These are phyloP conservation scores for Penicillium sp. DNA, from an alignment of 2,329 filamentous ascomycete species.

Conservation along the genomic window DNA sequence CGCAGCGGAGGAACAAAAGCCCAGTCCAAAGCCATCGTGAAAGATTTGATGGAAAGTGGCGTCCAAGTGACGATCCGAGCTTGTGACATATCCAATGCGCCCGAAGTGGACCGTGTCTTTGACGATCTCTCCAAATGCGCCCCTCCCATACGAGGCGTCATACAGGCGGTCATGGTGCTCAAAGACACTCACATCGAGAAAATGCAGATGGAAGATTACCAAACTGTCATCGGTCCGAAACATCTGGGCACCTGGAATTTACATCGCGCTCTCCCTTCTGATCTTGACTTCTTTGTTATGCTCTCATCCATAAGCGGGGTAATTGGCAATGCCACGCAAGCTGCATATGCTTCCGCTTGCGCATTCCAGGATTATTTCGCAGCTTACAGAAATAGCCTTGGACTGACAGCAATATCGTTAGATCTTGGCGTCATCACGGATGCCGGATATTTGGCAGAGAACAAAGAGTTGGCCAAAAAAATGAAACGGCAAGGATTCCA, in stretches of 20 bases:
- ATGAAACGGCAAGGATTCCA: constrained; percentile 28
- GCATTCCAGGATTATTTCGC: constrained; percentile 39
- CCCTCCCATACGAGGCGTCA: constrained; percentile 28
- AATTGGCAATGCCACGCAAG: constrained; percentile 48
- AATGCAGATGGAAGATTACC: constrained; percentile 37
- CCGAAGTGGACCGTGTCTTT: constrained; percentile 30
- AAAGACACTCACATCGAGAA: constrained; percentile 37
- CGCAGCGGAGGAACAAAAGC: constrained; percentile 36
- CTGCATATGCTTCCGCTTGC: constrained; percentile 43
- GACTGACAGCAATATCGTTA: constrained; percentile 28
- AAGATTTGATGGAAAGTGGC: constrained; percentile 20
- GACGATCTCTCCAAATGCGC: constrained; percentile 2
- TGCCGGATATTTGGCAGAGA: constrained; percentile 28
- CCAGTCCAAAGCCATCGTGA: constrained; percentile 19
- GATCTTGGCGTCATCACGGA: constrained; percentile 33
- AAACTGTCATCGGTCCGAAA: constrained; percentile 36
- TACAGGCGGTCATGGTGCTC: constrained; percentile 32
- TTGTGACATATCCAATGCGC: constrained; percentile 35
- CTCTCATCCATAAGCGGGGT: constrained; percentile 43
- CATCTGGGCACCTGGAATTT: constrained; percentile 31
- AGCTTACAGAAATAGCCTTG: constrained; percentile 25
- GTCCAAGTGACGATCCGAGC: constrained; percentile 21
- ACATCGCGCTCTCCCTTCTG: constrained; percentile 21
- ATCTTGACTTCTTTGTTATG: constrained; percentile 44
- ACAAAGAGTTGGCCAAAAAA: constrained; percentile 16